Base-by-base conservation (phyloP, 306 rosid genomes). In the Fragaria nilgerrensis region DNA sequence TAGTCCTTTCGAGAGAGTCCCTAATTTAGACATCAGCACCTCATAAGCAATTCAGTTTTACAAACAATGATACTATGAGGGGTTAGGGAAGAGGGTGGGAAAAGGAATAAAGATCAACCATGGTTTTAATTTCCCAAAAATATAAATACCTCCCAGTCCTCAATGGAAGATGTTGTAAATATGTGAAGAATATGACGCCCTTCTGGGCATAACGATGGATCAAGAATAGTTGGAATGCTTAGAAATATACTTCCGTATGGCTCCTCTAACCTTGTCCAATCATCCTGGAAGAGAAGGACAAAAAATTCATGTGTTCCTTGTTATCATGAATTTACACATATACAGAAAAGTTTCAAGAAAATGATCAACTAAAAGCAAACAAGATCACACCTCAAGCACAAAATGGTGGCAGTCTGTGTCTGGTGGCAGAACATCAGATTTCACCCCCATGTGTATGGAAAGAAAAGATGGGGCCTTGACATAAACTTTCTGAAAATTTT, bases 371-470 rank as follows among this genome's bases (percentile, higher is more conserved):
- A 61, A 83, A 64, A 80, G 74, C 5, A 70, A 43, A 74, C 62
- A 47, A 76, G 69, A 67, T 39, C 79, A 83, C 77, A 92, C 99
- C 96, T 95, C 99, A 59, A 95, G 97, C 68, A 95, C 83, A 85
- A 95, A 95, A 88, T 92, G 99, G 83, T 92, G 99, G 82, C 97
- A 92, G 79, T 95, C 97, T 7, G 98, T 90, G 79, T 95, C 97
- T 22, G 86, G 88, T 37, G 98, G 98, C 73, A 95, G 80, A 85
- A 92, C 87, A 81, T 92, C 97, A 12, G 97, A 95, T 86, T 89
- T 92, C 68, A 92, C 93, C 82, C 97, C 98, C 97, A 95, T 89
- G 87, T 95, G 99, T 80, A 95, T 92, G 75, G 97, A 95, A 74
- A 92, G 96, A 89, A 92, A 95, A 76, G 99, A 95, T 45, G 99